Evolutionary conservation across 345 rosid species (phyloP).

Genomic region (Pelargonium nanum): DNA sequence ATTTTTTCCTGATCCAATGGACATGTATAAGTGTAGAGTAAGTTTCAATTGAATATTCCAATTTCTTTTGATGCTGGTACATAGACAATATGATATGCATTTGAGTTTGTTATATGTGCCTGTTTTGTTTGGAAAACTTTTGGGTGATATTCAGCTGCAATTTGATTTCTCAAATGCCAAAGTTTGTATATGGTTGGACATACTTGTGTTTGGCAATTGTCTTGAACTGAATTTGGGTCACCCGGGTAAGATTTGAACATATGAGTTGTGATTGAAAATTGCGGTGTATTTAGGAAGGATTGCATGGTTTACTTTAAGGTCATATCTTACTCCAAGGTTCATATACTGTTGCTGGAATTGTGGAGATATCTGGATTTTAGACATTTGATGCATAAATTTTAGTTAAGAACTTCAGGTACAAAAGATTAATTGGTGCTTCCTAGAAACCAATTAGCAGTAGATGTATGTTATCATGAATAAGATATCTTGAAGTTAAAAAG

Average conservation of each 20-base stretch:
- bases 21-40: too few species aligned
- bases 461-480: too few species aligned
- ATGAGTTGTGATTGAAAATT: too few species aligned
- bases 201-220: neutral
- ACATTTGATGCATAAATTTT: too few species aligned
- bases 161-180: neutral
- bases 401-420: too few species aligned
- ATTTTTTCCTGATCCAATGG: neutral
- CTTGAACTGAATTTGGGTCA: constrained; percentile 4
- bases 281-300: too few species aligned
- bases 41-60: neutral
- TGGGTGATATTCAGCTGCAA: neutral
- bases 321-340: too few species aligned
- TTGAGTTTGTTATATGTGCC: neutral
- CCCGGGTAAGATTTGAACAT: too few species aligned
- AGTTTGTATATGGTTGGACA: neutral
- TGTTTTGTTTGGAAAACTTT: neutral
- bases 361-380: neutral
- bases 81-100: neutral
- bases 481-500: too few species aligned
- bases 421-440: too few species aligned
- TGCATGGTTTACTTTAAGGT: too few species aligned
- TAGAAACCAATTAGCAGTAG: too few species aligned
- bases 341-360: neutral
- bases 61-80: neutral